These are phyloP conservation scores for Populus alba DNA, from an alignment of 345 rosid species.

Conservation along the genomic window DNA sequence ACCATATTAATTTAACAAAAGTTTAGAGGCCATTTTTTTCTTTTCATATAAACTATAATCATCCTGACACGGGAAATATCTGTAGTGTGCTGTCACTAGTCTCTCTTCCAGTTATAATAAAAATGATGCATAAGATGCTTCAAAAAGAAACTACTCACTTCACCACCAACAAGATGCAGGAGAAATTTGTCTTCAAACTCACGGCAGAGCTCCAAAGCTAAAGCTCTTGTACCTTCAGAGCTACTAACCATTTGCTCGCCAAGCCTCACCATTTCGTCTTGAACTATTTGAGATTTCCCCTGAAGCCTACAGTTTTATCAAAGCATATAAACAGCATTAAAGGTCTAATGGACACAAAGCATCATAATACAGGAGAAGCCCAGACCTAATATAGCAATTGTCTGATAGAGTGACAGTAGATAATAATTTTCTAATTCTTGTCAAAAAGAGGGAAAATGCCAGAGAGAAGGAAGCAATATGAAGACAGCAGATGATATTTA, in stretches of 20 bases:
- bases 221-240: constrained; percentile 92
- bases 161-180: constrained; percentile 81
- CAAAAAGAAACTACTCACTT: constrained; percentile 54
- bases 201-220: constrained; percentile 98
- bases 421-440: neutral
- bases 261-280: constrained; percentile 80
- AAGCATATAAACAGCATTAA: neutral
- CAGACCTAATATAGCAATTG: neutral
- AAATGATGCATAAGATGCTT: neutral
- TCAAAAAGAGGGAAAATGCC: neutral
- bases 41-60: neutral
- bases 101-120: neutral
- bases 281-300: constrained; percentile 83
- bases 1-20: neutral
- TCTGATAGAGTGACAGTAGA: neutral
- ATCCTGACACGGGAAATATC: neutral
- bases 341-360: neutral
- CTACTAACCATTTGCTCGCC: constrained; percentile 83
- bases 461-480: neutral
- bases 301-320: constrained; percentile 59
- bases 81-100: neutral
- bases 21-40: neutral
- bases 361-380: neutral
- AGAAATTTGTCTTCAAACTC: constrained; percentile 99
- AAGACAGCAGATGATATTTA: neutral